Base-by-base conservation (phyloP, 2,329 filamentous ascomycete species). In the Paraconiothyrium brasiliense region DNA sequence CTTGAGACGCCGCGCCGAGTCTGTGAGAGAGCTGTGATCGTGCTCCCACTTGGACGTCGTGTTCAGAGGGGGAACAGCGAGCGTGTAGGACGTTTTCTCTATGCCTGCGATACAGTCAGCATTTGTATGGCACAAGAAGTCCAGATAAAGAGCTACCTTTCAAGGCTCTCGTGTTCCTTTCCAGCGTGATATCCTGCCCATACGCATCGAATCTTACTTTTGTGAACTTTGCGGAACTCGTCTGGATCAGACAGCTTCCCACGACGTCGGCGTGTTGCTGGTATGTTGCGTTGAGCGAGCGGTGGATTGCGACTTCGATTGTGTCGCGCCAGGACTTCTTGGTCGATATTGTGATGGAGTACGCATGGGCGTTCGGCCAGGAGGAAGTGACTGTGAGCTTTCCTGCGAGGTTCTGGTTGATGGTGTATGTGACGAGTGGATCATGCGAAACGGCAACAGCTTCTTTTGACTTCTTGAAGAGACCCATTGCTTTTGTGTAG, bases 221-320 rank as follows among this genome's bases (percentile, higher is more conserved):
- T 13, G 47, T 49, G 47, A 62, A 62, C 34, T 60, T 60, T 7
- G 50, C 58, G 4, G 34, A 30, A 4, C 35, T 47, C 13, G 52
- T 59, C 35, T 63, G 61, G 32, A 63, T 63, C 16, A 57, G 58
- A 54, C 61, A 63, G 48, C 60, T 58, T 9, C 61, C 57, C 20
- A 63, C 61, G 30, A 60, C 47, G 39, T 63, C 61, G 46, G 14
- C 41, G 2, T 56, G 51, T 14, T 59, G 44, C 24, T 60, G 51
- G 39, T 57, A 60, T 4, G 43, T 60, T 9, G 57, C 51, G 37
- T 60, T 44, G 24, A 60, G 47, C 27, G 57, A 60, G 46, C 61
- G 61, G 58, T 63, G 61, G 24, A 63, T 55, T 22, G 58, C 61
- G 34, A 60, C 61, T 57, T 63, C 61, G 52, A 63, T 63, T 8